Conservation (phyloP, 1,284 basidiomycete genomes). For the Ceratobasidium sp. region DNA sequence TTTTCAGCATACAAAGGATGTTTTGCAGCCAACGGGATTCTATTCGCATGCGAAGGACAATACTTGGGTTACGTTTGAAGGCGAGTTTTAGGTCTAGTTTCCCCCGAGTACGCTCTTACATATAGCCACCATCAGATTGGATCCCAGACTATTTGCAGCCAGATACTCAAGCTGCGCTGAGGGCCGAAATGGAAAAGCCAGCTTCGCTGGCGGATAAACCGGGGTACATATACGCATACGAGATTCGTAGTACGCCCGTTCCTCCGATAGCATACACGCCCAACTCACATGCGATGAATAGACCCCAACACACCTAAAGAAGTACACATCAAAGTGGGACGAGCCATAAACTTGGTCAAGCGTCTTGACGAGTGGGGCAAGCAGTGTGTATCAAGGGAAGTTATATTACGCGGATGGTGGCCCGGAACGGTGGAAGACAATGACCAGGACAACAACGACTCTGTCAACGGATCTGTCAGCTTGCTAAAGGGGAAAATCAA, state of each 20-base stretch:
- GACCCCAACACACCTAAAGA: conserved; percentile 54
- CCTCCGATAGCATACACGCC: not conserved
- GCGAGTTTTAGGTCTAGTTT: conserved; percentile 56
- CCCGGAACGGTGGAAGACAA: conserved; percentile 61
- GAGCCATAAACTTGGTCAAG: conserved; percentile 63
- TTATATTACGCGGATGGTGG: conserved; percentile 67
- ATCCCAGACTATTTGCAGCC: conserved; percentile 74
- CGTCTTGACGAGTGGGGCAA: conserved; percentile 80
- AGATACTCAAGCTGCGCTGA: conserved; percentile 73
- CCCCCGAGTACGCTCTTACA: not conserved
- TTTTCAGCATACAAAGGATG: conserved; percentile 72
- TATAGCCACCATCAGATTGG: conserved; percentile 65
- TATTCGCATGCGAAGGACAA: conserved; percentile 65
- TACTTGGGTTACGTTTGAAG: conserved; percentile 69
- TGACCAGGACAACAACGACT: conserved; percentile 47
- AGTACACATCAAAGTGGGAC: conserved; percentile 68
- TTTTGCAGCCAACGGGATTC: conserved; percentile 68
- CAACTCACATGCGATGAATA: conserved; percentile 51
- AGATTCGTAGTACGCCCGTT: conserved; percentile 71
- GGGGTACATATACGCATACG: conserved; percentile 83
- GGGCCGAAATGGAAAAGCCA: conserved; percentile 78
- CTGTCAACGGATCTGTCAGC: not conserved
- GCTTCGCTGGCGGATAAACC: conserved; percentile 68
- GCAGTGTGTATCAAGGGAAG: conserved; percentile 67
- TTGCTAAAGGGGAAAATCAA: not conserved